A percentile compares a stretch with the other conserved stretches of the same genome.
These are phyloP conservation scores for Paraphysoderma sedebokerense DNA, from an alignment of 371 early-diverging fungal genomes.

Conservation along the genomic window DNA sequence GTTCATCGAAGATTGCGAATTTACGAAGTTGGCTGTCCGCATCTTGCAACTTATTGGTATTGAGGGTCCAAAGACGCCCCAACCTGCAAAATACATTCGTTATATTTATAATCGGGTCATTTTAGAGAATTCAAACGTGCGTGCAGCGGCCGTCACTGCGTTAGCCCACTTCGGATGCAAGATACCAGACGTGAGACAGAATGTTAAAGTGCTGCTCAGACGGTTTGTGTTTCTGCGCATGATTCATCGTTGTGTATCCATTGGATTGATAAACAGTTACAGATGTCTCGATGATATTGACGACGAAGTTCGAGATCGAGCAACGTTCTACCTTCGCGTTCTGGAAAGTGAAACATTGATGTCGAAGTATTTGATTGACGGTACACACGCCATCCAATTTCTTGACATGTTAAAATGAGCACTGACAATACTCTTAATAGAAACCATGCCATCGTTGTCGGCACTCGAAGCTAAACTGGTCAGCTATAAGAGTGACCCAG, in stretches of 20 bases:
- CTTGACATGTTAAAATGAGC: not conserved
- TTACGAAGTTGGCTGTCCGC: slow-evolving; percentile 86
- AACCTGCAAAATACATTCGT: slow-evolving; percentile 87
- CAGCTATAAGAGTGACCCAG: slow-evolving; percentile 52
- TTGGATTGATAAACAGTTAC: not conserved
- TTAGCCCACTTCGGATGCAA: slow-evolving; percentile 83
- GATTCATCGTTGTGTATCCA: not conserved
- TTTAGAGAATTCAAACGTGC: slow-evolving; percentile 87
- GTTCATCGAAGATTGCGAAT: slow-evolving; percentile 98
- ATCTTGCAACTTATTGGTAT: slow-evolving; percentile 84
- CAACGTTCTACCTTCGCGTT: slow-evolving; percentile 69
- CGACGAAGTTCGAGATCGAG: slow-evolving; percentile 96
- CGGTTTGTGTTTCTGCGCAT: slow-evolving; percentile 15
- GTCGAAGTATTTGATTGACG: slow-evolving; percentile 17
- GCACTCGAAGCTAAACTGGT: slow-evolving; percentile 72
- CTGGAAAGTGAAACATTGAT: slow-evolving; percentile 37
- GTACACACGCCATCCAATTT: no score
- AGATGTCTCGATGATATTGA: slow-evolving; percentile 93
- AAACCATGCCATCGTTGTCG: slow-evolving; percentile 68
- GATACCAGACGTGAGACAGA: slow-evolving; percentile 48
- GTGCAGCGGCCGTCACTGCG: slow-evolving; percentile 94
- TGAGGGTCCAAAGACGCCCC: slow-evolving; percentile 80
- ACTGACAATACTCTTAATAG: slow-evolving; percentile 11
- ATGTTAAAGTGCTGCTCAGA: slow-evolving; percentile 66
- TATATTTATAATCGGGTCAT: slow-evolving; percentile 97